Conservation (phyloP, 371 early-diverging fungal genomes). For the Mucor saturninus region DNA sequence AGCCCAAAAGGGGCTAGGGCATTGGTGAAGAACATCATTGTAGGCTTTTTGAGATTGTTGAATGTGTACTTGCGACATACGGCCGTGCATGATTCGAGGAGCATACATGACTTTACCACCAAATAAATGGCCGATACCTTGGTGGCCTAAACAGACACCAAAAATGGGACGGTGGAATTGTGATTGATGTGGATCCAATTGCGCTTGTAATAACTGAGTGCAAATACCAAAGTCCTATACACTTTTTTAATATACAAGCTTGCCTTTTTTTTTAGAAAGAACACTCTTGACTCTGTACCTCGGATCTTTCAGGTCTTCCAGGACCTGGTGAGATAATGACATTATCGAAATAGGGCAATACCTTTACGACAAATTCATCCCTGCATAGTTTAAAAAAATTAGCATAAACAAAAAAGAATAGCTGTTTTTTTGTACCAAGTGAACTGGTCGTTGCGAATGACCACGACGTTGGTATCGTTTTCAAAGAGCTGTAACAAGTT, state of each 20-base stretch:
- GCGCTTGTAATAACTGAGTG: slow-evolving; percentile 62
- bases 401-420: not conserved
- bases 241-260: not conserved
- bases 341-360: slow-evolving; percentile 87
- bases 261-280: not conserved
- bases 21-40: slow-evolving; percentile 59
- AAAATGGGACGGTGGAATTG: slow-evolving; percentile 76
- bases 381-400: slow-evolving; percentile 28
- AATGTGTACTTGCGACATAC: slow-evolving; percentile 66
- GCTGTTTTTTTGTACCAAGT: slow-evolving; percentile 60
- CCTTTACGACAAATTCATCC: slow-evolving; percentile 53
- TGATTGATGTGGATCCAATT: slow-evolving; percentile 35
- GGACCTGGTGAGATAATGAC: slow-evolving; percentile 95
- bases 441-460: slow-evolving; percentile 83
- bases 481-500: slow-evolving; percentile 83
- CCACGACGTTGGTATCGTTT: slow-evolving; percentile 59
- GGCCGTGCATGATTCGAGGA: slow-evolving; percentile 84
- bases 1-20: slow-evolving; percentile 73
- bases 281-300: slow-evolving; percentile 24
- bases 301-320: slow-evolving; percentile 70
- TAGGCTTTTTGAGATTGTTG: not conserved
- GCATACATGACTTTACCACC: slow-evolving; percentile 80
- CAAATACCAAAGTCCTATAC: slow-evolving; percentile 87
- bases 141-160: slow-evolving; percentile 98
- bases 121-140: slow-evolving; percentile 84